These are phyloP conservation scores for Dillenia turbinata DNA, from an alignment of 164 flowering plant species.

Conservation along the genomic window DNA sequence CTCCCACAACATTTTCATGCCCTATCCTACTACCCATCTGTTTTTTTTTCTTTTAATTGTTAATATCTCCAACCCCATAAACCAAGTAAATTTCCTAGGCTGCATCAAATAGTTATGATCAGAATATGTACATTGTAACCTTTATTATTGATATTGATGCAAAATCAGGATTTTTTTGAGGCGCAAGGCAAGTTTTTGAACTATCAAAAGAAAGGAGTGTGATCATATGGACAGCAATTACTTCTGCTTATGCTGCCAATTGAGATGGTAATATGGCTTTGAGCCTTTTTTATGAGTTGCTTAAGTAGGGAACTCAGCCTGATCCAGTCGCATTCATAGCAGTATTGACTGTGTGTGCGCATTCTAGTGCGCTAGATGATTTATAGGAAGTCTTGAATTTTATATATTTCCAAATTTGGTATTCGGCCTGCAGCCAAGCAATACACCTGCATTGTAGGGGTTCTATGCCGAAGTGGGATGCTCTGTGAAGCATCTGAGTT, in stretches of 20 bases:
- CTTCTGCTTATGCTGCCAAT: constrained; percentile 70
- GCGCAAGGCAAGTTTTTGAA: constrained; percentile 48
- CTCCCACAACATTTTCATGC: no score
- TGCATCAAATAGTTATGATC: constrained; percentile 16
- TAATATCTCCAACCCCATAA: no score
- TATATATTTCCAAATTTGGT: constrained; percentile 38
- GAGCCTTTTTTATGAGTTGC: constrained; percentile 50
- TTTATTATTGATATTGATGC: constrained; percentile 72
- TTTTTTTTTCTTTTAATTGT: no score
- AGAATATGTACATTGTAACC: constrained; percentile 58
- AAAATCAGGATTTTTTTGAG: constrained; percentile 59
- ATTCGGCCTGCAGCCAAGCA: constrained; percentile 61
- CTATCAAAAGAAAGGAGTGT: constrained; percentile 40
- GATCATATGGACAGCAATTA: constrained; percentile 81
- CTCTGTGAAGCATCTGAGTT: constrained; percentile 61
- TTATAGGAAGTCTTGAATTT: constrained; percentile 52
- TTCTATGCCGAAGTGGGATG: constrained; percentile 63
- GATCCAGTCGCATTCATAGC: constrained; percentile 73
- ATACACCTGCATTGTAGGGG: constrained; percentile 84
- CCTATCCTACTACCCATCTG: no score
- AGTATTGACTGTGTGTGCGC: constrained; percentile 78
- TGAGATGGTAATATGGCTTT: constrained; percentile 59
- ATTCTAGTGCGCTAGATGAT: constrained; percentile 56
- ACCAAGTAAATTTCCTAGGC: no score
- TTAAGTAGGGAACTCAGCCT: constrained; percentile 40